Conservation (phyloP, 2,329 filamentous ascomycete genomes). For the Lanzia echinophila region DNA sequence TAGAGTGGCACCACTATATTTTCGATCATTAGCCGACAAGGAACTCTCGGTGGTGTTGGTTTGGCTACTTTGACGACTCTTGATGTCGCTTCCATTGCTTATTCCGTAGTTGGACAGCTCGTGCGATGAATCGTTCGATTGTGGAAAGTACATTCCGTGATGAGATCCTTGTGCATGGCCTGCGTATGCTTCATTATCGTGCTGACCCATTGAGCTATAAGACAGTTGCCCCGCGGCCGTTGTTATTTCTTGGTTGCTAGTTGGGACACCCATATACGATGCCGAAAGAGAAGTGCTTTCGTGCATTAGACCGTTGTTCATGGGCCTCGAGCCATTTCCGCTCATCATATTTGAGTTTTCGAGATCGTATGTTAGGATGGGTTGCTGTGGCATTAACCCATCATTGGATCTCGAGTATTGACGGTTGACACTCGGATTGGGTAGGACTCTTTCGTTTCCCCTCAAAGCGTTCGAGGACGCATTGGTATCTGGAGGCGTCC, state of each 20-base stretch:
- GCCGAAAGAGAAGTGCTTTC: conserved; percentile 11
- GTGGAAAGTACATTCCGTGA: background rate
- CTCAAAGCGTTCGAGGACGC: background rate
- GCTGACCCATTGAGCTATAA: conserved; percentile 2
- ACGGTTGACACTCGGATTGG: conserved; percentile 2
- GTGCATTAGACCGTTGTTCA: conserved; percentile 4
- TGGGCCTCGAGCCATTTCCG: background rate
- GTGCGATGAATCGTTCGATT: background rate
- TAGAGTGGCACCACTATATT: conserved; percentile 2
- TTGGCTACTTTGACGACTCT: conserved; percentile 9
- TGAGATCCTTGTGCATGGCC: background rate
- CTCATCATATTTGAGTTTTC: background rate
- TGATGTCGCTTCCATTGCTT: conserved; percentile 1
- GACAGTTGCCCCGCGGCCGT: background rate
- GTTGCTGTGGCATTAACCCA: background rate
- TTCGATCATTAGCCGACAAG: conserved; percentile 5
- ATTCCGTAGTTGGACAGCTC: conserved; percentile 3
- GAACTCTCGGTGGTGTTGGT: background rate
- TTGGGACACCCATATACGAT: conserved; percentile 19
- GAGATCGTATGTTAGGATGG: background rate
- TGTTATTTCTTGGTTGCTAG: conserved; percentile 22
- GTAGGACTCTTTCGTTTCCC: background rate
- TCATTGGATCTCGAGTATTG: conserved; percentile 5
- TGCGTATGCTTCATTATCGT: background rate
- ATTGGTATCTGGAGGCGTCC: background rate